Percentiles rank a stretch among this genome's conserved stretches.
phyloP scores from a whole-genome alignment of 306 rosid species.

The Quercus engelmannii region DNA sequence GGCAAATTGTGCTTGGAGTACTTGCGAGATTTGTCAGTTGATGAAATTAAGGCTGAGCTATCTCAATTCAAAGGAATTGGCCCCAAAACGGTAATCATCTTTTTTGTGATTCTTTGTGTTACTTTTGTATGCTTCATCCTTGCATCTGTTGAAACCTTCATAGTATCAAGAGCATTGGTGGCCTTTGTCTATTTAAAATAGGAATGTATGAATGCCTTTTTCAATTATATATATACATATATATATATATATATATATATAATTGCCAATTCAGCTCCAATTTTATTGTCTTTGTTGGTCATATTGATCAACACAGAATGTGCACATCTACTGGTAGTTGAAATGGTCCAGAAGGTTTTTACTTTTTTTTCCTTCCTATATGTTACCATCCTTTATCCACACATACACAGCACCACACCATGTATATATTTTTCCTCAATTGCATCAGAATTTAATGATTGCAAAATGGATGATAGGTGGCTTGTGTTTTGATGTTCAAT shows the following conservation, averaged over 20 bases:
- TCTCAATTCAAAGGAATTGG: slow-evolving; percentile 88
- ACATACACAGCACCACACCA: background rate
- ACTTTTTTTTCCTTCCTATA: background rate
- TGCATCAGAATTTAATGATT: background rate
- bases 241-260: too few relatives aligned
- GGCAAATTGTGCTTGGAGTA: slow-evolving; percentile 82
- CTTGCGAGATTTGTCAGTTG: slow-evolving; percentile 56
- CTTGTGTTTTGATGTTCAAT: slow-evolving; percentile 56
- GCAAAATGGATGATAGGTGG: slow-evolving; percentile 29
- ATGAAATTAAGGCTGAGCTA: slow-evolving; percentile 66
- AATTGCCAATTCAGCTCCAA: background rate
- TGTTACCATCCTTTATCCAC: background rate
- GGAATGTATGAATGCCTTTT: background rate
- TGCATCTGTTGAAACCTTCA: background rate
- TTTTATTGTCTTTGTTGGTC: background rate
- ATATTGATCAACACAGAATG: background rate
- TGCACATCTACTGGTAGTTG: background rate
- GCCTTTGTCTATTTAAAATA: background rate
- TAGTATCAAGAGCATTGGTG: background rate
- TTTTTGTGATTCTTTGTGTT: slow-evolving; percentile 24
- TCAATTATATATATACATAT: too few relatives aligned
- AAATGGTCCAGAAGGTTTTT: background rate
- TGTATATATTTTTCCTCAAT: background rate
- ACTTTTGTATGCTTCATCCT: background rate
- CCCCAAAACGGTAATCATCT: slow-evolving; percentile 68